phyloP scores from a whole-genome alignment of 2,329 filamentous ascomycete species.

The Bipolaris sorokiniana region DNA sequence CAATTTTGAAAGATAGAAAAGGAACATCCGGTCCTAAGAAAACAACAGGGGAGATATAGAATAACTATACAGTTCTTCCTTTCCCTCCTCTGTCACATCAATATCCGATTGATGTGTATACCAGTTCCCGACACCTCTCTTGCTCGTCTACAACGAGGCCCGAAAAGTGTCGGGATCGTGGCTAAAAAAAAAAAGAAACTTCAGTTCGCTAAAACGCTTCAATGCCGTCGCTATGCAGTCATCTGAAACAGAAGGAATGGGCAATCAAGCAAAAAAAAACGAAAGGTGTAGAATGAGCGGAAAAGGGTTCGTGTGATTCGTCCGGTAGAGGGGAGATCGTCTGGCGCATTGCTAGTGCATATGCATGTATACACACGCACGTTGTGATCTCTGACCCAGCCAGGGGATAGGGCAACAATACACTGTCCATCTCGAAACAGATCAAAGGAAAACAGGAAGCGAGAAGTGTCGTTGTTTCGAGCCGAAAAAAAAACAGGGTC shows the following conservation, averaged over 20 bases:
- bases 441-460: not conserved
- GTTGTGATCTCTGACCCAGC: not conserved
- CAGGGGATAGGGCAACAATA: not conserved
- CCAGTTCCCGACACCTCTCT: not conserved
- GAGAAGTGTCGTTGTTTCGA: not conserved
- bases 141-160: slow-evolving; percentile 6
- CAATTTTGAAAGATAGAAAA: not conserved
- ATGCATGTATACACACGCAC: not conserved
- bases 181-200: slow-evolving; percentile 7
- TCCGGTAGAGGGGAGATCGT: not conserved
- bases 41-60: too few species aligned
- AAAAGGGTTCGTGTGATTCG: not conserved
- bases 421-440: not conserved
- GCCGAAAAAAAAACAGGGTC: not conserved
- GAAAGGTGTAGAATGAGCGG: not conserved
- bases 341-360: not conserved
- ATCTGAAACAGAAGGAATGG: slow-evolving; percentile 13
- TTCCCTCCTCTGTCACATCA: not conserved
- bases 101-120: not conserved
- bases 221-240: slow-evolving; percentile 47
- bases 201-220: slow-evolving; percentile 42
- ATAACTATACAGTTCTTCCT: too few species aligned
- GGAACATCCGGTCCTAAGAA: too few species aligned
- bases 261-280: not conserved
- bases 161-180: not conserved